These are phyloP conservation scores for Agarophyton chilense DNA, from an alignment of 23 red algal species.

Conservation along the genomic window DNA sequence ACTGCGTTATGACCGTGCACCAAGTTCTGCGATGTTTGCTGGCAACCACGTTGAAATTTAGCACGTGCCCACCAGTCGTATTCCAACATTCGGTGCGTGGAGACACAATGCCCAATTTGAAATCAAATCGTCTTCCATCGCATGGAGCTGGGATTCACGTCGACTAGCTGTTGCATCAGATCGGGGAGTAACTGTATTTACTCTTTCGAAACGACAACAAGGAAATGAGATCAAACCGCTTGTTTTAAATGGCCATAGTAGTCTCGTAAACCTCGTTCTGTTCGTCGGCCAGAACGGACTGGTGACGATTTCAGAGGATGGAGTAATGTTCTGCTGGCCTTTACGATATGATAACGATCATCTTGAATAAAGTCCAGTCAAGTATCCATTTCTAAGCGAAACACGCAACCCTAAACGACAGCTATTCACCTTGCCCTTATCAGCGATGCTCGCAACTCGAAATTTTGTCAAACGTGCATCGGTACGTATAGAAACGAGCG, in stretches of 20 bases:
- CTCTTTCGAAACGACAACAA: conserved; percentile 19
- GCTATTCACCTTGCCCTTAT: conserved; percentile 29
- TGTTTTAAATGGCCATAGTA: conserved; percentile 65
- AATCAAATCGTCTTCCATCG: conserved; percentile 16
- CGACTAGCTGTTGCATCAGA: conserved; percentile 66
- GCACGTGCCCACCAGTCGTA: conserved; percentile 41
- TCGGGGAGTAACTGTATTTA: conserved; percentile 60
- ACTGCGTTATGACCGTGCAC: conserved; percentile 51
- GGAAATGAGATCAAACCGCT: conserved; percentile 34
- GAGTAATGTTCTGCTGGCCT: conserved; percentile 72
- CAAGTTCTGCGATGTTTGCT: conserved; percentile 53
- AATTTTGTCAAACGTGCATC: conserved; percentile 77
- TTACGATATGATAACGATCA: conserved; percentile 40
- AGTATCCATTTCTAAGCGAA: conserved; percentile 17
- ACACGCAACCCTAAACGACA: conserved; percentile 16
- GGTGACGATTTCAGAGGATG: conserved; percentile 68
- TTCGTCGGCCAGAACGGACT: conserved; percentile 70
- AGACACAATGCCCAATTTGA: conserved; percentile 38
- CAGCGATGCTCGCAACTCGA: conserved; percentile 58
- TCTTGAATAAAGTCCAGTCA: background rate
- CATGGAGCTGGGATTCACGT: conserved; percentile 63
- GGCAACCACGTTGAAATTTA: conserved; percentile 69
- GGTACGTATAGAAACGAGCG: conserved; percentile 31
- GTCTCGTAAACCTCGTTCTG: conserved; percentile 7
- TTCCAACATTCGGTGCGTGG: conserved; percentile 70